Evolutionary conservation across 805 yeast genomes (phyloP).

Genomic region (Schwanniomyces occidentalis): DNA sequence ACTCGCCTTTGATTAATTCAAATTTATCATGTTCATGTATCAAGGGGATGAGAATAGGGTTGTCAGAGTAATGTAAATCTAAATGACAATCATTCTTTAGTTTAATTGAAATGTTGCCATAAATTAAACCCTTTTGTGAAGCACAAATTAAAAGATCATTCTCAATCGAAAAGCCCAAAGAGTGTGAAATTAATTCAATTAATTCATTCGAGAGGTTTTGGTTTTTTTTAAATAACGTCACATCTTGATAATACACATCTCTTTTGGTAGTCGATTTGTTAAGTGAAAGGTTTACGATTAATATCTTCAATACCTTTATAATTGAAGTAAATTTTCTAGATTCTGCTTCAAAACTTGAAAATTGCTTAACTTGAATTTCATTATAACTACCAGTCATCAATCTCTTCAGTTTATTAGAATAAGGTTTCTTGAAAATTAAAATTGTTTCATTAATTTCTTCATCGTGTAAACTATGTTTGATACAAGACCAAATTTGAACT

Average conservation of each 20-base stretch:
- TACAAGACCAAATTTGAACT: constrained; percentile 5
- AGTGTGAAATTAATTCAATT: constrained; percentile 36
- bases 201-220: constrained; percentile 45
- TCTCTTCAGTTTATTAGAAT: constrained; percentile 1
- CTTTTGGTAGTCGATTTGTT: constrained; percentile 43
- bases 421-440: constrained; percentile 6
- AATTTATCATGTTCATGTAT: not conserved
- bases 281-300: constrained; percentile 7
- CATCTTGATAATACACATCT: constrained; percentile 61
- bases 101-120: constrained; percentile 26
- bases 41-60: constrained; percentile 21
- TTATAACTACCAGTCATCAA: not conserved
- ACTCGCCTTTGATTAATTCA: not conserved
- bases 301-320: constrained; percentile 6
- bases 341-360: constrained; percentile 6
- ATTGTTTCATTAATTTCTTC: constrained; percentile 5
- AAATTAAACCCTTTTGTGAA: constrained; percentile 58
- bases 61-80: constrained; percentile 6
- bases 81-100: not conserved
- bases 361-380: constrained; percentile 5
- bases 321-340: constrained; percentile 9
- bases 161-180: constrained; percentile 39
- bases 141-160: constrained; percentile 46
- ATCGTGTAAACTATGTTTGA: constrained; percentile 2
- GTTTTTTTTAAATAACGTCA: constrained; percentile 41